These are phyloP conservation scores for Fusarium liriodendri DNA, from an alignment of 2,329 filamentous ascomycete genomes.

Conservation along the genomic window DNA sequence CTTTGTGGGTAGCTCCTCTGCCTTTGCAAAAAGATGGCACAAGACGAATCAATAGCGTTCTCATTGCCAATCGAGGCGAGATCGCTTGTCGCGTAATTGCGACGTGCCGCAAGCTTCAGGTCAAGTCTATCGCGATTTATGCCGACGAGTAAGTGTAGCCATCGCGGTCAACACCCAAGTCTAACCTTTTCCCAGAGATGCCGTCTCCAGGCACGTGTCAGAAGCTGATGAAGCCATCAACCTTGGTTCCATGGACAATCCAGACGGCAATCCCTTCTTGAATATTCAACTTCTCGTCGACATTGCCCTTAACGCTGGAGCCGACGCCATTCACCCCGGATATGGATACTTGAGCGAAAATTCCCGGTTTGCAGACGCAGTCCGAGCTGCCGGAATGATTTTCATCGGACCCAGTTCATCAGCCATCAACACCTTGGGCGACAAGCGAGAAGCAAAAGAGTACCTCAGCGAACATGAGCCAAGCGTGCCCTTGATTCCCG, in stretches of 20 bases:
- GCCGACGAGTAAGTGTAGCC: slow-evolving; percentile 51
- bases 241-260: slow-evolving; percentile 20
- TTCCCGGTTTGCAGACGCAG: neutral
- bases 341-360: neutral
- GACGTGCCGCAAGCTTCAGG: slow-evolving; percentile 50
- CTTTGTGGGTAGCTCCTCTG: neutral
- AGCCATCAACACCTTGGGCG: slow-evolving; percentile 47
- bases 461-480: slow-evolving; percentile 30
- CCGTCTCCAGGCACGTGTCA: slow-evolving; percentile 15
- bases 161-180: too few relatives aligned
- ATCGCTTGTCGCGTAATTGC: slow-evolving; percentile 36
- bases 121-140: slow-evolving; percentile 67
- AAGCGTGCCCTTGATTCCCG: slow-evolving; percentile 4
- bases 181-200: slow-evolving; percentile 15
- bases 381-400: slow-evolving; percentile 54
- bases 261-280: neutral
- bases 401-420: slow-evolving; percentile 68
- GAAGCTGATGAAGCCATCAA: slow-evolving; percentile 32
- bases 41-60: neutral
- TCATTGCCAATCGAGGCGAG: slow-evolving; percentile 41
- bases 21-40: neutral
- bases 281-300: neutral
- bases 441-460: slow-evolving; percentile 34
- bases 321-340: neutral
- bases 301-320: neutral